These are phyloP conservation scores for Bipolaris victoriae DNA, from an alignment of 2,329 filamentous ascomycete species.

Conservation along the genomic window DNA sequence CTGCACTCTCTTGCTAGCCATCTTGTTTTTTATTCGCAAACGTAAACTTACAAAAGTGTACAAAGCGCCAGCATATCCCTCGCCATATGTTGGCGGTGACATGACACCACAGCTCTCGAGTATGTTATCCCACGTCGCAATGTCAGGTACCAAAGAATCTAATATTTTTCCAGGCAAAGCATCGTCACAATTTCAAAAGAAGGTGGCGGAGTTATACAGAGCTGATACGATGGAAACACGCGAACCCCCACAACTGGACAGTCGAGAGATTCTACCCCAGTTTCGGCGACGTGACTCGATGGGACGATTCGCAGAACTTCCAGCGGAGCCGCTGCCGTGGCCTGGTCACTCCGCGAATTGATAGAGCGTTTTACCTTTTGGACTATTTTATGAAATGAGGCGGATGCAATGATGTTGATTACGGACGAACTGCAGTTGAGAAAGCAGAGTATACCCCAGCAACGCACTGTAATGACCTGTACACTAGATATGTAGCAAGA, in stretches of 20 bases:
- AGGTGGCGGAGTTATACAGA: slow-evolving; percentile 1
- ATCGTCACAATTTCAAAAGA: slow-evolving; percentile 2
- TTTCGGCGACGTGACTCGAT: background rate
- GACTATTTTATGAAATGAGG: no score
- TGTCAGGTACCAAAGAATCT: background rate
- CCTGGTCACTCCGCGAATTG: background rate
- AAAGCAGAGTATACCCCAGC: background rate
- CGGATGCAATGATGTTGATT: background rate
- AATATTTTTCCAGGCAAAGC: background rate
- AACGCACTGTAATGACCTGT: background rate
- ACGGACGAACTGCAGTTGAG: background rate
- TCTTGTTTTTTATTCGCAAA: slow-evolving; percentile 22
- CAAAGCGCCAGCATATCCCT: slow-evolving; percentile 31
- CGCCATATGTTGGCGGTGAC: slow-evolving; percentile 29
- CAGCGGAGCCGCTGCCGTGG: slow-evolving; percentile 14
- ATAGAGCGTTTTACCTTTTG: background rate
- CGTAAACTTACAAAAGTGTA: slow-evolving; percentile 26
- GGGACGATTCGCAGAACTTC: slow-evolving; percentile 12
- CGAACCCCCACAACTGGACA: slow-evolving; percentile 13
- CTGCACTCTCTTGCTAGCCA: slow-evolving; percentile 9
- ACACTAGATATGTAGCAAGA: background rate
- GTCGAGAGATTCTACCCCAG: slow-evolving; percentile 9
- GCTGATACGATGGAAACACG: slow-evolving; percentile 17
- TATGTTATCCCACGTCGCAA: background rate
- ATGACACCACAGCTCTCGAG: slow-evolving; percentile 28